Evolutionary conservation across 1,284 basidiomycete genomes (phyloP), one percentile per base, ranked within the genome.

Genomic region (Bondarzewia mesenterica): DNA sequence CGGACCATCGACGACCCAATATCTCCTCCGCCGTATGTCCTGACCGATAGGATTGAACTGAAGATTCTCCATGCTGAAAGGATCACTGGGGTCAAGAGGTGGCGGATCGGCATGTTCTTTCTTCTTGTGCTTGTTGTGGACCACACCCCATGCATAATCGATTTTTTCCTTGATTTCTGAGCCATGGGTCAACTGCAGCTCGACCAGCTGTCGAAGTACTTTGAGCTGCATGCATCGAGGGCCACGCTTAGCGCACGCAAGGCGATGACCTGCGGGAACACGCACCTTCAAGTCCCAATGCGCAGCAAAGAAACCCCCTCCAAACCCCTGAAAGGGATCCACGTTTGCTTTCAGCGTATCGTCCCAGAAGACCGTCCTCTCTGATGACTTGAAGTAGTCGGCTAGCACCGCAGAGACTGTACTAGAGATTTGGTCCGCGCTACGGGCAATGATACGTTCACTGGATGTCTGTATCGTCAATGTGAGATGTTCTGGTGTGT

Each of bases 1-100:
- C 87, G 72, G 69, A 90, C 87, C 83, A 77, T 89, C 87, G 63
- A 77, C 75, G 54, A 82, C 67, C 87, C 87, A 90, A 63, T 80
- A 90, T 46, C 87, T 83, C 65, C 78, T 85, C 49, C 84, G 76
- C 52, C 74, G 70, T 43, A 60, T 66, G 61, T 90, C 87, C 58
- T 87, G 85, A 42, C 88, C 87, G 21, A 89, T 60, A 21, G 87
- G 88, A 46, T 74, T 52, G 41, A 86, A 68, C 52, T 78, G 75
- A 43, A 90, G 65, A 39, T 68, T 73, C 55, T 81, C 77, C 60
- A 77, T 77, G 57, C 79, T 85, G 50, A 72, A 70, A 18, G 80
- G 74, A 63, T 84, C 82, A 25, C 57, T 63, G n/a, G 67, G 61
- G 44, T 69, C 65, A 42, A 80, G 68, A 27, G 78, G 74, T 37